Evolutionary conservation across 2,329 filamentous ascomycete species (phyloP).

Genomic region (Fusarium globosum): DNA sequence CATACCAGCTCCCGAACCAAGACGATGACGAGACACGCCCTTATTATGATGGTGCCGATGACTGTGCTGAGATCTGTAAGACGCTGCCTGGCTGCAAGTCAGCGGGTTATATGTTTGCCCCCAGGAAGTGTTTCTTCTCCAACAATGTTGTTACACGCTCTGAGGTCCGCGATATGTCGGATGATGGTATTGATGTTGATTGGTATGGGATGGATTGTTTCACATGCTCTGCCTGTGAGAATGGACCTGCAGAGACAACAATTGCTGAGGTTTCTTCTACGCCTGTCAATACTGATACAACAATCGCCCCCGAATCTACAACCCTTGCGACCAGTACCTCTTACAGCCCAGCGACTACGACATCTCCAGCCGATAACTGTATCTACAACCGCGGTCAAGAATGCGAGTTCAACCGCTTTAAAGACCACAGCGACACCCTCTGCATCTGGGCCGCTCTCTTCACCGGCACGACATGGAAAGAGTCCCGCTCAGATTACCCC

Average conservation of each 20-base stretch:
- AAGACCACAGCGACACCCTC: not conserved
- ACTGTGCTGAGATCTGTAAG: not conserved
- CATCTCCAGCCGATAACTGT: not conserved
- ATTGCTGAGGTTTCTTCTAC: not conserved
- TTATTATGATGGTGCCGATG: not conserved
- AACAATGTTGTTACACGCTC: not conserved
- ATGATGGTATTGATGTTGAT: not conserved
- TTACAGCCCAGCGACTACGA: not conserved
- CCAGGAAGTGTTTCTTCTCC: not conserved
- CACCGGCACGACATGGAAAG: slow-evolving; percentile 2
- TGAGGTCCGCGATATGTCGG: not conserved
- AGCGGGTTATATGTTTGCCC: not conserved
- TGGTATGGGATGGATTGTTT: slow-evolving; percentile 4
- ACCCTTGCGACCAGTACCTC: not conserved
- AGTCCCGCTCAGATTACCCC: slow-evolving; percentile 3
- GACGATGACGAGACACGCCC: not conserved
- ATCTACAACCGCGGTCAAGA: slow-evolving; percentile 4
- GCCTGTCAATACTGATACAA: not conserved
- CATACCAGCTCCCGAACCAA: not conserved
- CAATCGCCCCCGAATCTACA: not conserved
- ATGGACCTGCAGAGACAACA: not conserved
- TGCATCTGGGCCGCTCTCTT: slow-evolving; percentile 4
- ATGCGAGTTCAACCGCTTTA: slow-evolving; percentile 17
- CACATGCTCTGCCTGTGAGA: not conserved
- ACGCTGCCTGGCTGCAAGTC: not conserved